phyloP scores from a whole-genome alignment of 257 asterid genomes.

The Ajuga chamaepitys region DNA sequence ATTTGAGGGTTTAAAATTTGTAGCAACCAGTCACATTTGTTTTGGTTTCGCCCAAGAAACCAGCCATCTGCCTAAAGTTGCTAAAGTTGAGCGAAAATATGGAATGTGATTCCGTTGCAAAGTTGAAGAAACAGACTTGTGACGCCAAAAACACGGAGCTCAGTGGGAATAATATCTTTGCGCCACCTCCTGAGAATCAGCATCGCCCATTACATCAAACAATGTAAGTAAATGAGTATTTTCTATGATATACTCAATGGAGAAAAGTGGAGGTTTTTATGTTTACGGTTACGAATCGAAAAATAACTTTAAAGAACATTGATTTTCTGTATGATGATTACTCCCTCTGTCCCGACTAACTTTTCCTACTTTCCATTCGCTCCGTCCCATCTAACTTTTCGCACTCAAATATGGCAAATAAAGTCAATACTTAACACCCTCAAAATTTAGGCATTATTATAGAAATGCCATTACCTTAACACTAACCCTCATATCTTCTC shows the following conservation, averaged over 20 bases:
- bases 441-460: too few relatives aligned
- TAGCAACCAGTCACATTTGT: conserved; percentile 92
- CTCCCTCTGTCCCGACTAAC: too few relatives aligned
- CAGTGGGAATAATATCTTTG: conserved; percentile 84
- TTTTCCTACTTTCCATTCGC: too few relatives aligned
- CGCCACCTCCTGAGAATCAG: conserved; percentile 96
- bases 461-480: too few relatives aligned
- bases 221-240: conserved; percentile 35
- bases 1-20: not conserved
- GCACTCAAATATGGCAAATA: too few relatives aligned
- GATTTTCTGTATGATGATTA: too few relatives aligned
- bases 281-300: not conserved
- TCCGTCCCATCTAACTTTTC: too few relatives aligned
- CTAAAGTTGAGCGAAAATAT: conserved; percentile 86
- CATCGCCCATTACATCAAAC: conserved; percentile 61
- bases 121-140: conserved; percentile 74
- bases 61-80: conserved; percentile 75
- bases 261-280: too few relatives aligned
- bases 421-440: too few relatives aligned
- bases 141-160: conserved; percentile 87
- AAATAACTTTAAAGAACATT: too few relatives aligned
- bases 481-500: too few relatives aligned
- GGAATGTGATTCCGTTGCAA: conserved; percentile 73
- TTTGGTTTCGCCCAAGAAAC: conserved; percentile 91
- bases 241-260: not conserved